Evolutionary conservation across 1,284 basidiomycete species (phyloP).

Genomic region (Moesziomyces globuligerus): DNA sequence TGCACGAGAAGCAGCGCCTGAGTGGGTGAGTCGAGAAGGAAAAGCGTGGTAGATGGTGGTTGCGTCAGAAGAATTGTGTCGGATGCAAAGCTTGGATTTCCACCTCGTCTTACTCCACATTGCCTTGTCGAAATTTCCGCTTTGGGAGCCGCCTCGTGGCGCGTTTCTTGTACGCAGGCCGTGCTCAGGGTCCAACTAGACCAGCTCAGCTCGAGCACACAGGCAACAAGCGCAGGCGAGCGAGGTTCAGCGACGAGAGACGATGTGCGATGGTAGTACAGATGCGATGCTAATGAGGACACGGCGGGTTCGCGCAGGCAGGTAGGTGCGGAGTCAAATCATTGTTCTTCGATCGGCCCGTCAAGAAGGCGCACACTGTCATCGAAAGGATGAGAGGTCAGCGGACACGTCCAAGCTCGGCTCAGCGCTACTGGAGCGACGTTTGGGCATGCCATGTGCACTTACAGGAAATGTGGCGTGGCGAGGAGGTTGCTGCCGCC

Average conservation of each 20-base stretch:
- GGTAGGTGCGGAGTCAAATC: not conserved
- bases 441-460: constrained; percentile 50
- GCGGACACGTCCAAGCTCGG: not conserved
- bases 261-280: not conserved
- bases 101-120: not conserved
- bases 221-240: not conserved
- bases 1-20: not conserved
- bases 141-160: too few species aligned
- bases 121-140: not conserved
- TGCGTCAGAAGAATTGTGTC: not conserved
- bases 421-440: not conserved
- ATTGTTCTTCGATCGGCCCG: constrained; percentile 21
- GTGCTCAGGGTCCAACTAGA: not conserved
- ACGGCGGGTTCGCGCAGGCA: constrained; percentile 14
- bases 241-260: not conserved
- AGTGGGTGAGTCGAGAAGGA: not conserved
- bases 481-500: constrained; percentile 79
- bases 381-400: not conserved
- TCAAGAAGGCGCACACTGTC: constrained; percentile 40
- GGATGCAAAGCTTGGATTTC: not conserved
- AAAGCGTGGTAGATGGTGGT: too few species aligned
- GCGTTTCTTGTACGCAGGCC: too few species aligned
- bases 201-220: too few species aligned
- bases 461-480: constrained; percentile 82
- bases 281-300: constrained; percentile 8